A percentile compares a stretch with the other conserved stretches of the same genome.
phyloP scores from a whole-genome alignment of 2,329 filamentous ascomycete genomes.

The Aspergillus sp. region DNA sequence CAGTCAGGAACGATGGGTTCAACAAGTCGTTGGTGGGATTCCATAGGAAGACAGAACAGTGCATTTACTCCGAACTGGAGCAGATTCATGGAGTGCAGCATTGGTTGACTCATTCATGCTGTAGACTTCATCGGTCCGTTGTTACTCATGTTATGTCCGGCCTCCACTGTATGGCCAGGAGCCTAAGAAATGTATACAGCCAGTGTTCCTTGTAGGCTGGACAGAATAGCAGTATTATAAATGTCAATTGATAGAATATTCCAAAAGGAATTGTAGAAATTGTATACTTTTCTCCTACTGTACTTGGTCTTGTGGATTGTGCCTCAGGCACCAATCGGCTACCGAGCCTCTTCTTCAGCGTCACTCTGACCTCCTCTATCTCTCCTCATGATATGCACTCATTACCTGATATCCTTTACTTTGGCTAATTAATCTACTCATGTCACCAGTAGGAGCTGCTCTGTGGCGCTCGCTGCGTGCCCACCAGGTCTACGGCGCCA shows the following conservation, averaged over 20 bases:
- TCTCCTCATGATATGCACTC: background rate
- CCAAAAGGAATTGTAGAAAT: too few relatives aligned
- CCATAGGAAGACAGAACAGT: background rate
- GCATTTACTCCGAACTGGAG: too few relatives aligned
- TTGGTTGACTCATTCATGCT: too few relatives aligned
- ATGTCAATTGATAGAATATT: too few relatives aligned
- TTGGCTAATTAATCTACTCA: slow-evolving; percentile 13
- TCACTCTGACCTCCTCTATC: background rate
- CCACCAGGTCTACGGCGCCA: slow-evolving; percentile 78
- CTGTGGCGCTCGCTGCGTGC: slow-evolving; percentile 68
- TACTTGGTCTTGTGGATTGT: background rate
- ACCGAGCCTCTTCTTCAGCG: background rate
- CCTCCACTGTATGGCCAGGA: too few relatives aligned
- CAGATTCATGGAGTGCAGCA: too few relatives aligned
- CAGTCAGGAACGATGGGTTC: background rate
- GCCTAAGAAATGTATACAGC: too few relatives aligned
- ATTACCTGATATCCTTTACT: background rate
- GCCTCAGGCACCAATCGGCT: background rate
- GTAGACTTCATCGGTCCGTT: too few relatives aligned
- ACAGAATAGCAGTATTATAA: too few relatives aligned
- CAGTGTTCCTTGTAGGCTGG: too few relatives aligned
- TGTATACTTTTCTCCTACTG: background rate
- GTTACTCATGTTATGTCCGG: too few relatives aligned
- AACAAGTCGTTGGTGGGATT: background rate
- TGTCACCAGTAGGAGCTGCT: slow-evolving; percentile 56